Evolutionary conservation across 495 filamentous ascomycete genomes (phyloP), one percentile per base, ranked within the genome.

Genomic region (Recurvomyces mirabilis): DNA sequence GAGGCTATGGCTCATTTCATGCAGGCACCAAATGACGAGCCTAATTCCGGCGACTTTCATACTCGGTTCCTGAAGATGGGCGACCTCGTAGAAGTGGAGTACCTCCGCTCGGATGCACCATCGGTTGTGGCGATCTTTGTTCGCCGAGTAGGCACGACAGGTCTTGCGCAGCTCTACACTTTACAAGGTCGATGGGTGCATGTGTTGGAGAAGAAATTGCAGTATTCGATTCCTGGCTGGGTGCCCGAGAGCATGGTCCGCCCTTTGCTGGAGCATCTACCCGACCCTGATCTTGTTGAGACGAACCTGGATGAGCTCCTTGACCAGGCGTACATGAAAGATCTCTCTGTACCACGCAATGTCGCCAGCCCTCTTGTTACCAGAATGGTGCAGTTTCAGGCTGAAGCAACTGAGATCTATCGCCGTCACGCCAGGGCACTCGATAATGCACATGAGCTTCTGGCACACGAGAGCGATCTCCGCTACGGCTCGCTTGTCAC

Each of bases 151-250:
- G 35, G 20, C 5, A 67, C n/a, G 10, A 10, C 9, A 10, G 20
- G 64, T 39, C 70, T 76, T 41, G 63, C 67, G 36, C 84, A 93
- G 43, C 87, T 82, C 56, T 87, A 87, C 57, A 79, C 78, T 0
- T 68, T 69, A 35, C 66, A 71, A 22, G 87, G 87, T 18, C 75
- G 77, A 49, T 93, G 84, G 84, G 65, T 81, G n/a, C 66, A 79
- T 26, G 66, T 67, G 36, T 52, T 47, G 1, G 48, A 60, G 5
- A 52, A 63, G 31, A 54, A 62, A 34, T 53, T 78, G 5, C 67
- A 73, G 36, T 89, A 79, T 57, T 69, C 75, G 4, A 65, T 88
- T 38, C 77, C 76, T 43, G 61, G 62, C 1, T 88, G 88, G 58
- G 71, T 77, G 14, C 52, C 72, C 4, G 67, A 63, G 2, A 61